These are phyloP conservation scores for Spathaspora boniae DNA, from an alignment of 805 yeast species.

Conservation along the genomic window DNA sequence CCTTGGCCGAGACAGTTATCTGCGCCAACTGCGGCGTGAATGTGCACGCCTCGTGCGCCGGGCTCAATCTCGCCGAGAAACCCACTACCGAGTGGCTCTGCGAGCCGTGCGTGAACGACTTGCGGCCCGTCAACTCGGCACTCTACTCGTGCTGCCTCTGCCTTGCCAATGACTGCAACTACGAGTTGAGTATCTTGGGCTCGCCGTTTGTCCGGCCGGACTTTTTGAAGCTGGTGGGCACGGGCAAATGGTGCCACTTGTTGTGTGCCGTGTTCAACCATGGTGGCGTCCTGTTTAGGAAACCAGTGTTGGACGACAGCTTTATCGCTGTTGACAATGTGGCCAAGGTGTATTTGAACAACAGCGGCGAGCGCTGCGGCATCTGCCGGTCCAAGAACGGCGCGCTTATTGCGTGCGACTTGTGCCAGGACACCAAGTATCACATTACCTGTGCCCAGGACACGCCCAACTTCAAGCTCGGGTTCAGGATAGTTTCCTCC, in stretches of 20 bases:
- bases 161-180: conserved; percentile 47
- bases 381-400: conserved; percentile 50
- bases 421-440: conserved; percentile 34
- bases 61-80: conserved; percentile 24
- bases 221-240: conserved; percentile 64
- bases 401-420: conserved; percentile 43
- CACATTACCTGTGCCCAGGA: conserved; percentile 64
- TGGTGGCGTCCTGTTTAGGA: conserved; percentile 24
- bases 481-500: conserved; percentile 44
- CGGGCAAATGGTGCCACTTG: conserved; percentile 76
- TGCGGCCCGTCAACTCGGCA: conserved; percentile 55
- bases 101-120: conserved; percentile 71
- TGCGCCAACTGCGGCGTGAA: conserved; percentile 67
- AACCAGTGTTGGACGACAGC: conserved; percentile 10
- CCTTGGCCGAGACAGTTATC: conserved; percentile 37
- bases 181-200: conserved; percentile 44
- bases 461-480: conserved; percentile 42
- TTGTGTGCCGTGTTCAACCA: conserved; percentile 61
- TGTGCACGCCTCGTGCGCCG: conserved; percentile 73
- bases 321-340: conserved; percentile 26
- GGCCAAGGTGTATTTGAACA: conserved; percentile 23
- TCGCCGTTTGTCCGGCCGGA: conserved; percentile 47
- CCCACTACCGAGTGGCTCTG: conserved; percentile 64
- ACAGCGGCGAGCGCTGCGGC: conserved; percentile 36
- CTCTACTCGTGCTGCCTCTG: conserved; percentile 69